Evolutionary conservation across 768 basidiomycete genomes (phyloP).

Genomic region (Scleroderma bovista): DNA sequence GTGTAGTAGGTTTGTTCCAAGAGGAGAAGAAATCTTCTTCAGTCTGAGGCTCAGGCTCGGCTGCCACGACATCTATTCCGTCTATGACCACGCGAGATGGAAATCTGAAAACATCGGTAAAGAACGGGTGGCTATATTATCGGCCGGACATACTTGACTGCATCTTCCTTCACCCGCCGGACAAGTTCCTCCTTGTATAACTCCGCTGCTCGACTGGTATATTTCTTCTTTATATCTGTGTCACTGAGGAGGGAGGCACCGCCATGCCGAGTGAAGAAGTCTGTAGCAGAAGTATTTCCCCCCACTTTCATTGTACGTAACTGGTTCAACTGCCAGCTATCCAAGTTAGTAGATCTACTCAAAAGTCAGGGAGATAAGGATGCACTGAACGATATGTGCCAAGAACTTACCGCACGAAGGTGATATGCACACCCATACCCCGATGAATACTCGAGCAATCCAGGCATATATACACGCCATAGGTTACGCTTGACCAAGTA

Average conservation of each 20-base stretch:
- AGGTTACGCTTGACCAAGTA: slow-evolving; percentile 96
- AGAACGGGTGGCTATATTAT: neutral
- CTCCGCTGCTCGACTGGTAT: slow-evolving; percentile 76
- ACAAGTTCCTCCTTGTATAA: slow-evolving; percentile 91
- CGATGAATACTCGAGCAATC: slow-evolving; percentile 95
- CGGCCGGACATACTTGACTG: slow-evolving; percentile 44
- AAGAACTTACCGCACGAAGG: slow-evolving; percentile 78
- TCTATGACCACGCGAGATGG: slow-evolving; percentile 79
- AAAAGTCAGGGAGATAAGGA: slow-evolving; percentile 10
- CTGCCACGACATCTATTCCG: slow-evolving; percentile 51
- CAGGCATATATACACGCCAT: slow-evolving; percentile 94
- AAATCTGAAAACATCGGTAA: slow-evolving; percentile 44
- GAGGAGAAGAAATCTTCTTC: slow-evolving; percentile 97
- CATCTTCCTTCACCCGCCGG: slow-evolving; percentile 74
- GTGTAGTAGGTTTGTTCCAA: slow-evolving; percentile 81
- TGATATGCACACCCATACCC: slow-evolving; percentile 98
- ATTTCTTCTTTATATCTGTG: slow-evolving; percentile 83
- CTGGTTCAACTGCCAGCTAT: slow-evolving; percentile 88
- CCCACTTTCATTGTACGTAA: slow-evolving; percentile 95
- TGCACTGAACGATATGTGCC: neutral
- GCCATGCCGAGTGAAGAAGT: slow-evolving; percentile 89
- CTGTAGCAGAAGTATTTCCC: slow-evolving; percentile 80
- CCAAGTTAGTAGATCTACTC: slow-evolving; percentile 88
- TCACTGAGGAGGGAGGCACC: slow-evolving; percentile 64
- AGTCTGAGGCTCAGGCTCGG: slow-evolving; percentile 38